These are phyloP conservation scores for Penicillium egyptiacum DNA, from an alignment of 495 filamentous ascomycete genomes.

Conservation along the genomic window DNA sequence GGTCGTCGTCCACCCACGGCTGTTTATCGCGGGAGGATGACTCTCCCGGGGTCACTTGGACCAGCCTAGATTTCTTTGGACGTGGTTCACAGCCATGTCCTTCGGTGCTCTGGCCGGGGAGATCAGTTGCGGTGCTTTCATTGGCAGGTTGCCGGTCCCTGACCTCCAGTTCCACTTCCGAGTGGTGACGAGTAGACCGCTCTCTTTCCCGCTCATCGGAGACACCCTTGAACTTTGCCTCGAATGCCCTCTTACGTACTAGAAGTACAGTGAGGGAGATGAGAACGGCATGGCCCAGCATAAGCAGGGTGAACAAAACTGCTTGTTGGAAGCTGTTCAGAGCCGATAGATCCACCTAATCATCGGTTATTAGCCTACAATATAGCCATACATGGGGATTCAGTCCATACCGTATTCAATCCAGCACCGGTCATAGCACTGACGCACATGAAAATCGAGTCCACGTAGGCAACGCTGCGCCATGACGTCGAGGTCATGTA, in stretches of 20 bases:
- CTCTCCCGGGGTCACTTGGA: constrained; percentile 7
- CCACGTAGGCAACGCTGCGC: constrained; percentile 65
- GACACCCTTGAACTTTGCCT: constrained; percentile 61
- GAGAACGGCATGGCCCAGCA: constrained; percentile 63
- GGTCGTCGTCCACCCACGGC: constrained; percentile 32
- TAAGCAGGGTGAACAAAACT: constrained; percentile 69
- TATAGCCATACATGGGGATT: background rate
- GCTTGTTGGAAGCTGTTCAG: constrained; percentile 80
- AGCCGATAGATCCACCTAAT: constrained; percentile 58
- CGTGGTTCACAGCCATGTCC: constrained; percentile 1
- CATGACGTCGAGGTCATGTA: constrained; percentile 65
- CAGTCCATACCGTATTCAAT: constrained; percentile 60
- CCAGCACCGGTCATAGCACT: constrained; percentile 82
- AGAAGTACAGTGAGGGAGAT: constrained; percentile 47
- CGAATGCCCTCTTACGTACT: constrained; percentile 69
- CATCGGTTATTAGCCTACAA: constrained; percentile 8
- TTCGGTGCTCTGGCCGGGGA: background rate
- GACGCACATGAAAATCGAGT: constrained; percentile 73
- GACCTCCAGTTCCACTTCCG: constrained; percentile 13
- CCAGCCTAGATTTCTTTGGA: background rate
- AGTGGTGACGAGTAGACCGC: constrained; percentile 13
- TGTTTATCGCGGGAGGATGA: constrained; percentile 14
- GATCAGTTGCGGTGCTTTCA: background rate
- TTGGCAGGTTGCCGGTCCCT: background rate
- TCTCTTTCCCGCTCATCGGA: constrained; percentile 43